Base-by-base conservation (phyloP, 2,329 filamentous ascomycete species). In the Coleophoma cylindrospora region DNA sequence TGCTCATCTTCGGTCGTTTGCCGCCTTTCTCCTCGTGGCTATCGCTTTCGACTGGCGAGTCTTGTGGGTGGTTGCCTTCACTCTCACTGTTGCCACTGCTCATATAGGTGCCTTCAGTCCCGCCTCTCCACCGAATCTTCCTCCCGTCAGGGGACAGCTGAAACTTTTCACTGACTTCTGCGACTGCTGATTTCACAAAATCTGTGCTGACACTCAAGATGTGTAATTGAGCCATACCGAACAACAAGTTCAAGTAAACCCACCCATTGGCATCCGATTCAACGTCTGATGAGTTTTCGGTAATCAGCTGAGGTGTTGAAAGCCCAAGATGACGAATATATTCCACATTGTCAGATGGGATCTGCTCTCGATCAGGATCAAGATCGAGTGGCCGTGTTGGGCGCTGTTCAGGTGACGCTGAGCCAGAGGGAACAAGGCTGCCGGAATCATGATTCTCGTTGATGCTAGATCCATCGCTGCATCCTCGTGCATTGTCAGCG, bases 221-320 rank as follows among this genome's bases (percentile, higher is more conserved):
- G 60, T 95, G 89, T 15, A 95, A 71, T 67, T 95, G 89, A 0
- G 90, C 89, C 73, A 95, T 79, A 61, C 86, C 91, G 63, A 85
- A 84, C 1, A 95, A 74, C 1, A 95, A 70, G 58, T 94, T 94
- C 7, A 94, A 70, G 59, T 91, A 92, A 0, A 92, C 82, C 89
- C 89, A 94, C 4, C 87, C 87, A 22, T 90, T 83, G 0, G 75
- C 74, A 49, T 86, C 83, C 0, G 83, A 76, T 13, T 77, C 74
- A 11, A 82, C 78, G 47, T 82, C 75, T 1, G 70, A 60, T 15
- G 69, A 71, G 14, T 72, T 70, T 2, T 71, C 68, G 10, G 70
- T 70, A 10, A 73, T 57, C 2, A 80, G 64, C 44, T 85, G 75
- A 0, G 82, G 81, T 0, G 83, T 81, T 0, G 80, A 70, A 10